Conservation (phyloP, 768 basidiomycete species). For the Leccinum longicurvipes region DNA sequence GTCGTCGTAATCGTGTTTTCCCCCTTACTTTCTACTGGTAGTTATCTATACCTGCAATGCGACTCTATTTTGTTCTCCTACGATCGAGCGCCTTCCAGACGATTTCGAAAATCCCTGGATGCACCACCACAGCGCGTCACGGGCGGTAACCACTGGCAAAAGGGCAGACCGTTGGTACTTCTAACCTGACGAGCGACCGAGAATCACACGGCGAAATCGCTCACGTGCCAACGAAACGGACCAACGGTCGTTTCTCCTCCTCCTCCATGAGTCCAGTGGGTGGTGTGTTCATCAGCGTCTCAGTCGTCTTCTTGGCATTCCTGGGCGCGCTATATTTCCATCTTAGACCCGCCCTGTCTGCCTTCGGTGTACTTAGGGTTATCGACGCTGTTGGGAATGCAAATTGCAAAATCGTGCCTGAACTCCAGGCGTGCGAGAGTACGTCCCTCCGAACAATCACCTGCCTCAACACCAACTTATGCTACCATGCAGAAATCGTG, state of each 20-base stretch:
- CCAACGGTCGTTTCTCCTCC: neutral
- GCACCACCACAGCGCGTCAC: too few species aligned
- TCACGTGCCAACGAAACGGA: too few species aligned
- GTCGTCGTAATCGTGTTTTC: too few species aligned
- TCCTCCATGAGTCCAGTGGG: neutral
- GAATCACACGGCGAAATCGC: too few species aligned
- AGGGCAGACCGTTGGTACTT: too few species aligned
- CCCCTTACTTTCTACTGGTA: too few species aligned
- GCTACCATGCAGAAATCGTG: conserved; percentile 43
- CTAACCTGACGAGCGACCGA: too few species aligned
- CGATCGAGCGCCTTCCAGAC: too few species aligned
- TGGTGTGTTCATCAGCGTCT: conserved; percentile 1
- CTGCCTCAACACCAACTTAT: conserved; percentile 11
- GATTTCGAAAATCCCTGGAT: too few species aligned
- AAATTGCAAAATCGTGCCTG: conserved; percentile 47
- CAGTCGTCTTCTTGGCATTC: conserved; percentile 35
- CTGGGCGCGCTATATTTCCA: conserved; percentile 47
- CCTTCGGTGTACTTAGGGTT: conserved; percentile 43
- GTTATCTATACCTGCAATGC: too few species aligned
- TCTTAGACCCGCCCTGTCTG: conserved; percentile 42
- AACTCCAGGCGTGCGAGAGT: conserved; percentile 72
- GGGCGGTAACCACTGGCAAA: too few species aligned
- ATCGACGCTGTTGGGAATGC: conserved; percentile 45
- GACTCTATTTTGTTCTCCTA: too few species aligned
- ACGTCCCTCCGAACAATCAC: conserved; percentile 11